These are phyloP conservation scores for Mycosphaerelloides madeirae DNA, from an alignment of 2,329 filamentous ascomycete genomes.

Conservation along the genomic window DNA sequence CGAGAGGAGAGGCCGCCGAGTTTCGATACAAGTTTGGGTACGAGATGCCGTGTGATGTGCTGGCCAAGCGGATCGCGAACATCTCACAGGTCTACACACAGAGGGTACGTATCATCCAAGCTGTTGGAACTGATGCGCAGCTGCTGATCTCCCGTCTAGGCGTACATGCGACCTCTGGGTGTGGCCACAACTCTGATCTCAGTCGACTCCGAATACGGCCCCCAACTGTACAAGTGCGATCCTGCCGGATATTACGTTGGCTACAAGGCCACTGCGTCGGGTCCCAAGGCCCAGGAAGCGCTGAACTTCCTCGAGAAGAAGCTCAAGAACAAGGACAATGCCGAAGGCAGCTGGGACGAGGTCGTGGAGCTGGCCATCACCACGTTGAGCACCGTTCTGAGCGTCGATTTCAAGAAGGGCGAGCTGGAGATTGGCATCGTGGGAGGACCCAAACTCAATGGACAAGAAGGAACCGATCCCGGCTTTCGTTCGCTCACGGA, in stretches of 20 bases:
- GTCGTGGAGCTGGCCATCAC: slow-evolving; percentile 96
- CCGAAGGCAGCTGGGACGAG: slow-evolving; percentile 90
- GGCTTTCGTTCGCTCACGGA: slow-evolving; percentile 86
- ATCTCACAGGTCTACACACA: slow-evolving; percentile 99
- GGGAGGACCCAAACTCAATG: slow-evolving; percentile 76
- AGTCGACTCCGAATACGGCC: slow-evolving; percentile 84
- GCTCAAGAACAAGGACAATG: slow-evolving; percentile 96
- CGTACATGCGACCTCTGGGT: slow-evolving; percentile 96
- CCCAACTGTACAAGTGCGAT: slow-evolving; percentile 97
- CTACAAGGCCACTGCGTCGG: slow-evolving; percentile 96
- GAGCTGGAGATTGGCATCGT: slow-evolving; percentile 98
- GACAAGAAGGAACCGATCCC: slow-evolving; percentile 73
- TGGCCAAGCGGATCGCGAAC: slow-evolving; percentile 95
- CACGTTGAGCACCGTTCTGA: slow-evolving; percentile 89
- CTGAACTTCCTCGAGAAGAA: slow-evolving; percentile 99
- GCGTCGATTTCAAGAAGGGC: slow-evolving; percentile 99
- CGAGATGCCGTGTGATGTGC: slow-evolving; percentile 97
- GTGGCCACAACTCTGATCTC: slow-evolving; percentile 94
- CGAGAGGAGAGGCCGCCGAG: slow-evolving; percentile 91
- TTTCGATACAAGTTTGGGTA: slow-evolving; percentile 99
- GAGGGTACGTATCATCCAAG: slow-evolving; percentile 56
- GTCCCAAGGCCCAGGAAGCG: slow-evolving; percentile 97
- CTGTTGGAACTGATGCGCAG: slow-evolving; percentile 6
- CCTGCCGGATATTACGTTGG: slow-evolving; percentile 96
- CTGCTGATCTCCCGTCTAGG: slow-evolving; percentile 49